phyloP scores from a whole-genome alignment of 495 filamentous ascomycete genomes.

The Aspergillus avenaceus region DNA sequence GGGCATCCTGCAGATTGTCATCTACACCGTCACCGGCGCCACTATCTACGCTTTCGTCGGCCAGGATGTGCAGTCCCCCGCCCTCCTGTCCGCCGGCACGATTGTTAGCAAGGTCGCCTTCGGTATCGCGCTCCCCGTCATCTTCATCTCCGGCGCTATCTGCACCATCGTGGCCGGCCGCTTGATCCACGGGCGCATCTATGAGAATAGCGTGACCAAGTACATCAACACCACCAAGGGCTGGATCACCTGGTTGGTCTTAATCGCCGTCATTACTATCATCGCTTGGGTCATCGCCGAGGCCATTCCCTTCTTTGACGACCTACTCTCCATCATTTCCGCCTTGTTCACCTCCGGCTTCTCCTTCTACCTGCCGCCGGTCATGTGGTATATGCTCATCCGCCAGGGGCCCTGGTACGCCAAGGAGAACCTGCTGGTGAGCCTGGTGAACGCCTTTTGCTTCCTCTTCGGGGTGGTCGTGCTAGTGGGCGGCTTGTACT shows the following conservation, averaged over 20 bases:
- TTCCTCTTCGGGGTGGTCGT: slow-evolving; percentile 38
- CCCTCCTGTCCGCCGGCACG: slow-evolving; percentile 57
- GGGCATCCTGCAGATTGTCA: slow-evolving; percentile 54
- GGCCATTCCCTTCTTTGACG: slow-evolving; percentile 63
- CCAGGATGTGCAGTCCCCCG: slow-evolving; percentile 58
- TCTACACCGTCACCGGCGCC: slow-evolving; percentile 63
- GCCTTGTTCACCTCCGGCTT: slow-evolving; percentile 61
- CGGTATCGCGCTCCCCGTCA: slow-evolving; percentile 68
- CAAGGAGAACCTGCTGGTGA: slow-evolving; percentile 17
- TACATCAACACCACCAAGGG: slow-evolving; percentile 54
- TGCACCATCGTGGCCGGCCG: slow-evolving; percentile 54
- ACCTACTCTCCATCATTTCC: slow-evolving; percentile 57
- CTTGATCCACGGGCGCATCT: slow-evolving; percentile 57
- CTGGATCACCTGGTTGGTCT: slow-evolving; percentile 53
- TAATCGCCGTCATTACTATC: slow-evolving; percentile 52
- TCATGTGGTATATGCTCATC: slow-evolving; percentile 59
- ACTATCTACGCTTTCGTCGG: slow-evolving; percentile 69
- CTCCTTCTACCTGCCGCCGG: slow-evolving; percentile 59
- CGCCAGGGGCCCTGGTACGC: slow-evolving; percentile 32
- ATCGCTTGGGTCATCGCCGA: slow-evolving; percentile 64
- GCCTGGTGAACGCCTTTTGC: slow-evolving; percentile 11
- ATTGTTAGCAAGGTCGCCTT: slow-evolving; percentile 63
- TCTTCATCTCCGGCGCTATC: slow-evolving; percentile 63
- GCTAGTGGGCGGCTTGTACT: slow-evolving; percentile 51
- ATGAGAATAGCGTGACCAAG: slow-evolving; percentile 43